Percentiles rank a stretch among this genome's conserved stretches.
phyloP scores from a whole-genome alignment of 2,329 filamentous ascomycete genomes.

The Microcyclospora tardicrescens region DNA sequence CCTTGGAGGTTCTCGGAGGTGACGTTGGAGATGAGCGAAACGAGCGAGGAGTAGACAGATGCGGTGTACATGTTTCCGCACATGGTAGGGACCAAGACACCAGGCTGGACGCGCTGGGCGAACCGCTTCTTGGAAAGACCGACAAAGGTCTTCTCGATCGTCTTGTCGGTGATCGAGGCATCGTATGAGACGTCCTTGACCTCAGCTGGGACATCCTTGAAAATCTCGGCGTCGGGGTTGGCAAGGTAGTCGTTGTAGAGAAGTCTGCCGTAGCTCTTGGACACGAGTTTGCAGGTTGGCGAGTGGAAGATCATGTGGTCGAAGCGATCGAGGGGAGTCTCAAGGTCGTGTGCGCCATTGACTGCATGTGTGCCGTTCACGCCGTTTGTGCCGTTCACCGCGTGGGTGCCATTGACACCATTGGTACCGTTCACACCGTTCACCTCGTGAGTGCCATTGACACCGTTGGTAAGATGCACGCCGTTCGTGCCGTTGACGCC shows the following conservation, averaged over 20 bases:
- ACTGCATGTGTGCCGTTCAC: not conserved
- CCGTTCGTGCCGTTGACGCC: too few species aligned
- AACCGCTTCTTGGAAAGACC: slow-evolving; percentile 40
- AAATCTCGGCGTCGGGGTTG: slow-evolving; percentile 35
- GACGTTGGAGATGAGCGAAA: slow-evolving; percentile 35
- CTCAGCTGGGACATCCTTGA: slow-evolving; percentile 38
- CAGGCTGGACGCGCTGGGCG: slow-evolving; percentile 35
- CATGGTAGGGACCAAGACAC: slow-evolving; percentile 38
- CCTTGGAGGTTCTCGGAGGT: slow-evolving; percentile 33
- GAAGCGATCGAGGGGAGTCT: slow-evolving; percentile 39
- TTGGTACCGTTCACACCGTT: slow-evolving; percentile 18
- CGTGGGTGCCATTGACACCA: too few species aligned
- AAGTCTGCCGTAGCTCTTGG: slow-evolving; percentile 40
- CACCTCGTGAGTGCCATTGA: slow-evolving; percentile 19
- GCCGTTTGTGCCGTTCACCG: too few species aligned
- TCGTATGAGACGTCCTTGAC: slow-evolving; percentile 34
- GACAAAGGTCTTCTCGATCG: slow-evolving; percentile 41
- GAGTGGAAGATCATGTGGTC: slow-evolving; percentile 44
- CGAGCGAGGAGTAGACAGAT: slow-evolving; percentile 38
- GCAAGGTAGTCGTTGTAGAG: slow-evolving; percentile 40
- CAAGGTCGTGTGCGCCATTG: slow-evolving; percentile 14
- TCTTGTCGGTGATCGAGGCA: slow-evolving; percentile 38
- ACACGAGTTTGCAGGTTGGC: slow-evolving; percentile 42
- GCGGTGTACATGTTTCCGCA: slow-evolving; percentile 45
- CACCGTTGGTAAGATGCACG: too few species aligned